phyloP scores from a whole-genome alignment of 495 filamentous ascomycete genomes.

The Cladorrhinum samala region DNA sequence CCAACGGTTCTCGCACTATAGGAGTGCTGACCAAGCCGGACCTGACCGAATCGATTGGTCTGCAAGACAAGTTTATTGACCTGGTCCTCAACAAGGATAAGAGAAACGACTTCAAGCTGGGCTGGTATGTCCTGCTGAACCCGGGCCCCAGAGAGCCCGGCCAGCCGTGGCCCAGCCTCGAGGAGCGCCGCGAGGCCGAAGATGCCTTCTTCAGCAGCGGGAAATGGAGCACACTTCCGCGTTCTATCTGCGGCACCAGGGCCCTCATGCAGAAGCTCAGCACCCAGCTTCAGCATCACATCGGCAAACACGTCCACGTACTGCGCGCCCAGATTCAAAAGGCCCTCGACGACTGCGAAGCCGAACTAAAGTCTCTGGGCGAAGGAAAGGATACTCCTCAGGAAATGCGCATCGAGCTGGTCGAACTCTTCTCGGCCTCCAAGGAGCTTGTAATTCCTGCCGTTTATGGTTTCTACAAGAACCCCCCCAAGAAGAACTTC shows the following conservation, averaged over 20 bases:
- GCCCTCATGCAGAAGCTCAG: slow-evolving; percentile 34
- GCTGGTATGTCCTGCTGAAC: slow-evolving; percentile 61
- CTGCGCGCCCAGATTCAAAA: slow-evolving; percentile 32
- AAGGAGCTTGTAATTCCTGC: slow-evolving; percentile 36
- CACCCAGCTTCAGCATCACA: slow-evolving; percentile 34
- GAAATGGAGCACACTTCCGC: slow-evolving; percentile 36
- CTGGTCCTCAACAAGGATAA: slow-evolving; percentile 52
- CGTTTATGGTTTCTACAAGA: slow-evolving; percentile 38
- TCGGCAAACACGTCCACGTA: slow-evolving; percentile 30
- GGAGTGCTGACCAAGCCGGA: slow-evolving; percentile 52
- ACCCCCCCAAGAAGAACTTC: slow-evolving; percentile 34
- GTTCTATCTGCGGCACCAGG: slow-evolving; percentile 25
- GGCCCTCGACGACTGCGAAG: slow-evolving; percentile 33
- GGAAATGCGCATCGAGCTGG: slow-evolving; percentile 37
- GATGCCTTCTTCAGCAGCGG: slow-evolving; percentile 31
- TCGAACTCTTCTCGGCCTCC: slow-evolving; percentile 33
- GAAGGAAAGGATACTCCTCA: slow-evolving; percentile 30
- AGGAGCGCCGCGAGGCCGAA: slow-evolving; percentile 26
- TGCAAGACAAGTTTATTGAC: slow-evolving; percentile 46
- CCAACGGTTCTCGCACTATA: slow-evolving; percentile 39
- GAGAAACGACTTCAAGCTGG: slow-evolving; percentile 47
- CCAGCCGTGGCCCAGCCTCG: slow-evolving; percentile 25
- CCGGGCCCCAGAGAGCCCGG: slow-evolving; percentile 36
- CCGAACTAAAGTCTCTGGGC: slow-evolving; percentile 33
- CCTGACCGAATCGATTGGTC: slow-evolving; percentile 34